Evolutionary conservation across 306 rosid genomes (phyloP).

Genomic region (Citrullus colocynthis): DNA sequence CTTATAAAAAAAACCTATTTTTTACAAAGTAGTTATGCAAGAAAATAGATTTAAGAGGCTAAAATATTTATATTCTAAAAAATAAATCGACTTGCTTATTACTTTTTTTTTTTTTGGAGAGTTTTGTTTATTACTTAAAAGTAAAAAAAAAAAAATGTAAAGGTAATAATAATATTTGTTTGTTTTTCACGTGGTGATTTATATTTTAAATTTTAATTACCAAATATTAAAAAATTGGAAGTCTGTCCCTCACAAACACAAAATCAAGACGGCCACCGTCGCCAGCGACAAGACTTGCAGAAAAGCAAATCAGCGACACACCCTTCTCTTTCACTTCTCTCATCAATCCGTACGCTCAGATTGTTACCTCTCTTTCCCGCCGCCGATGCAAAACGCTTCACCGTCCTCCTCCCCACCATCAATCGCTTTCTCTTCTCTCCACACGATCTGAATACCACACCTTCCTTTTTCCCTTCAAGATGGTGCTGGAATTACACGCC

Average conservation of each 20-base stretch:
- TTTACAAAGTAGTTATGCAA: too few species aligned
- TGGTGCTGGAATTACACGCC: neutral
- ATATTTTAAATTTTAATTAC: conserved; percentile 2
- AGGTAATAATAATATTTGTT: too few species aligned
- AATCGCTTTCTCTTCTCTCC: neutral
- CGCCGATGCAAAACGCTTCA: neutral
- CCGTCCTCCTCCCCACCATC: neutral
- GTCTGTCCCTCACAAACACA: neutral
- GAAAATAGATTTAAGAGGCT: too few species aligned
- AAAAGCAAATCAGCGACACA: conserved; percentile 7
- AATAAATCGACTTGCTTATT: too few species aligned
- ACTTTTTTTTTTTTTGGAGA: too few species aligned
- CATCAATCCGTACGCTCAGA: neutral
- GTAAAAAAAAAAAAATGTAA: too few species aligned
- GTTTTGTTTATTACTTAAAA: too few species aligned
- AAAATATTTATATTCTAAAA: too few species aligned
- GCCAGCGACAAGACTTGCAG: conserved; percentile 7
- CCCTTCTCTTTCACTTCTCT: neutral
- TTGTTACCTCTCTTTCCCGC: neutral
- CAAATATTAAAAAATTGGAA: neutral
- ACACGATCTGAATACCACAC: neutral
- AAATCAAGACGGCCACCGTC: neutral
- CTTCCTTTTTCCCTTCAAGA: neutral
- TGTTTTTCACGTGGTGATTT: neutral
- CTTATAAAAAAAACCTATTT: too few species aligned